Evolutionary conservation across 169 alveolate species (phyloP).

Genomic region (Toxoplasma gondii): DNA sequence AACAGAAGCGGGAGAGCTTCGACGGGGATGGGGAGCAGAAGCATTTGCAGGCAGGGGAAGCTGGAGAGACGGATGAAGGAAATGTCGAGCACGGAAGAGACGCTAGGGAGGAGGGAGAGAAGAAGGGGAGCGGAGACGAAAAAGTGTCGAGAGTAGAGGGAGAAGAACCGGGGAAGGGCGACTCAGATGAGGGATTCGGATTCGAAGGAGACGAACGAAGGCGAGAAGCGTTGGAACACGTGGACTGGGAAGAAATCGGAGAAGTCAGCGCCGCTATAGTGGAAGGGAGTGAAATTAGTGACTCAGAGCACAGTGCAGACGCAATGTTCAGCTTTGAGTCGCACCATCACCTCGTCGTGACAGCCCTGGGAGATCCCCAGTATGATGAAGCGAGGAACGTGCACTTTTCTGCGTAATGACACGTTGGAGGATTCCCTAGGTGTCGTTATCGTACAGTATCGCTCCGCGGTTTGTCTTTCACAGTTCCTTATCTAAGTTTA

Average conservation of each 20-base stretch:
- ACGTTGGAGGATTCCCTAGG: no score
- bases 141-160: not conserved
- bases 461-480: no score
- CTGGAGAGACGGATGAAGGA: no score
- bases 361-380: not conserved
- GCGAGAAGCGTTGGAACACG: not conserved
- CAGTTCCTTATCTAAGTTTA: no score
- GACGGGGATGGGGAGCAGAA: no score
- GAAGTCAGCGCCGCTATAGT: not conserved
- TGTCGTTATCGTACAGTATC: no score
- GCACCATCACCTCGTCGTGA: not conserved
- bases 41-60: no score
- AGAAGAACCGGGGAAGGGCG: not conserved
- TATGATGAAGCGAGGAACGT: not conserved
- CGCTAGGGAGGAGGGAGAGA: no score
- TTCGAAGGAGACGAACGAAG: not conserved
- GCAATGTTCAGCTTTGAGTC: not conserved
- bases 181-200: not conserved
- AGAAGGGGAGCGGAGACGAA: no score
- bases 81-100: no score
- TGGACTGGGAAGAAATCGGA: constrained; percentile 32
- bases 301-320: not conserved
- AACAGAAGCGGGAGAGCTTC: no score
- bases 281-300: not conserved
- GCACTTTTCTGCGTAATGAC: no score